phyloP scores from a whole-genome alignment of 2,329 filamentous ascomycete species.

The Alternaria sp. region DNA sequence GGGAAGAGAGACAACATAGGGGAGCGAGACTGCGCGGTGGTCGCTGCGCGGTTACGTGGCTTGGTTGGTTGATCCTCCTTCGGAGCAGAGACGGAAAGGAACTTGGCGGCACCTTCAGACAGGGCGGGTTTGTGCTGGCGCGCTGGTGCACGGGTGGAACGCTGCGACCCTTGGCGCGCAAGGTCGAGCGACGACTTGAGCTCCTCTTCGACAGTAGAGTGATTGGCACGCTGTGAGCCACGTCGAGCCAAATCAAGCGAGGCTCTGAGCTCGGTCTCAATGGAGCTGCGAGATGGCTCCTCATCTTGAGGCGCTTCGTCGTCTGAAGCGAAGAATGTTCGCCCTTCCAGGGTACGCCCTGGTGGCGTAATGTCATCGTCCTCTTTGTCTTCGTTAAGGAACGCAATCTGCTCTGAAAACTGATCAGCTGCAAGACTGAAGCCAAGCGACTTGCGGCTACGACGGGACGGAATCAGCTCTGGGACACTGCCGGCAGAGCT shows the following conservation, averaged over 20 bases:
- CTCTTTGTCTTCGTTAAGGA: slow-evolving; percentile 37
- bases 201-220: slow-evolving; percentile 18
- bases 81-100: slow-evolving; percentile 22
- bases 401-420: slow-evolving; percentile 42
- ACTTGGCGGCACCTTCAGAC: slow-evolving; percentile 43
- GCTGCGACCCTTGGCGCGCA: slow-evolving; percentile 30
- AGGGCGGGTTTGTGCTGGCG: slow-evolving; percentile 41
- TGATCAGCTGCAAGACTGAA: slow-evolving; percentile 42
- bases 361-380: slow-evolving; percentile 41
- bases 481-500: slow-evolving; percentile 49
- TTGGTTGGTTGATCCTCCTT: slow-evolving; percentile 13
- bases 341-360: slow-evolving; percentile 27
- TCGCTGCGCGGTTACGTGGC: slow-evolving; percentile 37
- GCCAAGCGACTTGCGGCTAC: slow-evolving; percentile 35
- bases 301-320: slow-evolving; percentile 24
- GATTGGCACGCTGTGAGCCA: slow-evolving; percentile 30
- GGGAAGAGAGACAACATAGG: slow-evolving; percentile 46
- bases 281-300: slow-evolving; percentile 3
- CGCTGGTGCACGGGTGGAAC: slow-evolving; percentile 15
- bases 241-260: slow-evolving; percentile 37
- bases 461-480: slow-evolving; percentile 46
- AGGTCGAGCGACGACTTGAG: slow-evolving; percentile 30
- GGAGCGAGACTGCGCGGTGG: slow-evolving; percentile 29
- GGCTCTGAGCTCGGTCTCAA: slow-evolving; percentile 30
- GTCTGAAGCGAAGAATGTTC: slow-evolving; percentile 40